A percentile compares a stretch with the other conserved stretches of the same genome.
phyloP scores from a whole-genome alignment of 2,329 filamentous ascomycete genomes.

The Penicillium brasilianum region DNA sequence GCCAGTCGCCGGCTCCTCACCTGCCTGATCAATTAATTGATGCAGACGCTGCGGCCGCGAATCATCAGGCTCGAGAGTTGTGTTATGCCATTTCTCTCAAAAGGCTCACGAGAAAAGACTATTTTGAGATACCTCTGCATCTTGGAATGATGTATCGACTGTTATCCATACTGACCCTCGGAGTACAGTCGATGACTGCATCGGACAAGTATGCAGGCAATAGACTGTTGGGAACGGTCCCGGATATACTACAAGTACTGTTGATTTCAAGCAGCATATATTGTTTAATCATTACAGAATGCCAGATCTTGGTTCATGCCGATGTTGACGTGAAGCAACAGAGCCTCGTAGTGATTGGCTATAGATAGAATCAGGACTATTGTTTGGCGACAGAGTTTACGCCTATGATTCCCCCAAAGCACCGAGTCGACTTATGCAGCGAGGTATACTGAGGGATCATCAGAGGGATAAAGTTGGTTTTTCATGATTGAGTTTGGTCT shows the following conservation, averaged over 20 bases:
- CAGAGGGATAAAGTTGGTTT: not conserved
- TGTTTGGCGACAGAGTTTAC: no score
- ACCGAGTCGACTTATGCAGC: no score
- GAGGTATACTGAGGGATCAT: not conserved
- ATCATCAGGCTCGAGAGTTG: not conserved
- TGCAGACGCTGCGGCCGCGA: not conserved
- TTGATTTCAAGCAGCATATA: not conserved
- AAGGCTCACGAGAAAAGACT: not conserved
- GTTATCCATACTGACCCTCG: not conserved
- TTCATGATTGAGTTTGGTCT: not conserved
- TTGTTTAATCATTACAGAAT: not conserved
- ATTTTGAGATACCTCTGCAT: not conserved
- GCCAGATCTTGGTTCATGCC: not conserved
- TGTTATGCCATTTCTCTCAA: not conserved
- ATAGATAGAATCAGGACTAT: no score
- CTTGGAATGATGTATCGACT: not conserved
- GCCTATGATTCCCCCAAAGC: no score
- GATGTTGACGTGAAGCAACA: not conserved
- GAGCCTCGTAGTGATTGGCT: not conserved
- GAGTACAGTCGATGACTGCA: not conserved
- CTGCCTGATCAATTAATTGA: not conserved
- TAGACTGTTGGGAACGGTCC: not conserved
- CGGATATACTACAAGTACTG: no score
- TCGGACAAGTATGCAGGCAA: not conserved
- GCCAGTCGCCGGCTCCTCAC: not conserved